Percentiles rank a stretch among this genome's conserved stretches.
phyloP scores from a whole-genome alignment of 345 rosid genomes.

The Odontarrhena argentea region DNA sequence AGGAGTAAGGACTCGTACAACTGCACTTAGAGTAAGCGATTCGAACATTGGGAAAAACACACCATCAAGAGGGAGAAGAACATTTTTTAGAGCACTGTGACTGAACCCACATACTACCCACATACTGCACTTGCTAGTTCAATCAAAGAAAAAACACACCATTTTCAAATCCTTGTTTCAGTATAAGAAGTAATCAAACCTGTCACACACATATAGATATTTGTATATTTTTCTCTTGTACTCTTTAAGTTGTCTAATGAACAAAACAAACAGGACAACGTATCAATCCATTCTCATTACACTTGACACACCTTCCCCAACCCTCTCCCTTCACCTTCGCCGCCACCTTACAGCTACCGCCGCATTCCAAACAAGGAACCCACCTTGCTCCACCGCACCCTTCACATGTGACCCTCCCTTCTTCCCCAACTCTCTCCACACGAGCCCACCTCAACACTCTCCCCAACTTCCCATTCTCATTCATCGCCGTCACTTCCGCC shows the following conservation, averaged over 20 bases:
- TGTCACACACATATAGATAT: slow-evolving; percentile 4
- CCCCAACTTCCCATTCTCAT: slow-evolving; percentile 70
- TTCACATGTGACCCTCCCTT: slow-evolving; percentile 73
- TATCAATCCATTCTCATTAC: slow-evolving; percentile 86
- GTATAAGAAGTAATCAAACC: neutral
- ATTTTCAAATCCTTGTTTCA: no score
- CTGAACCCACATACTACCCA: no score
- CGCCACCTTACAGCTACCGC: slow-evolving; percentile 82
- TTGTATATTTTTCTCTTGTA: neutral
- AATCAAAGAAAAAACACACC: no score
- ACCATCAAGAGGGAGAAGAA: no score
- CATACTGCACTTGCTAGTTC: no score
- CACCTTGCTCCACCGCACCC: slow-evolving; percentile 93
- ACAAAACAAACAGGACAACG: slow-evolving; percentile 71
- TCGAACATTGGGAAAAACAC: no score
- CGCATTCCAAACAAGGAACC: slow-evolving; percentile 82
- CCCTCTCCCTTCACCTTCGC: slow-evolving; percentile 46
- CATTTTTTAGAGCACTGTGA: no score
- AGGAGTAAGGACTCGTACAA: no score
- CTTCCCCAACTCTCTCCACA: slow-evolving; percentile 58
- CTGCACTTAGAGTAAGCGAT: no score
- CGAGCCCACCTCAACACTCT: slow-evolving; percentile 64
- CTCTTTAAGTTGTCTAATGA: neutral
- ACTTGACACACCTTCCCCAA: slow-evolving; percentile 62
- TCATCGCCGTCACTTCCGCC: slow-evolving; percentile 64